These are phyloP conservation scores for Remersonia thermophila DNA, from an alignment of 2,329 filamentous ascomycete species.

Conservation along the genomic window DNA sequence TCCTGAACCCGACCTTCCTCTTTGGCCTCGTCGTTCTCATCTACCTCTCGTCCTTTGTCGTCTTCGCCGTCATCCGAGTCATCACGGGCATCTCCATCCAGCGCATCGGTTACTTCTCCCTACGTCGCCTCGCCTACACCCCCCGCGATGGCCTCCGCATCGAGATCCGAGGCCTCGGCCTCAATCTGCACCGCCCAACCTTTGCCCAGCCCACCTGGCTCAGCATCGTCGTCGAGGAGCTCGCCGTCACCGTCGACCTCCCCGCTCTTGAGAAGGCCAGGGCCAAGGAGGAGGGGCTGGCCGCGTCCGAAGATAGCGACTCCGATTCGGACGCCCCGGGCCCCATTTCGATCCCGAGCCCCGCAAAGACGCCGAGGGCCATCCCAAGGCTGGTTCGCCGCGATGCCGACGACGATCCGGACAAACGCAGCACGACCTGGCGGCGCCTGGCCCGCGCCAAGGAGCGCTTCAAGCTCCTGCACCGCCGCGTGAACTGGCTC, in stretches of 20 bases:
- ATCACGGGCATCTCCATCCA: conserved; percentile 92
- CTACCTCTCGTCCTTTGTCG: conserved; percentile 83
- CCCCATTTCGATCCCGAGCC: conserved; percentile 10
- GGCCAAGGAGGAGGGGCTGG: conserved; percentile 17
- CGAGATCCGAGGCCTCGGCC: conserved; percentile 76
- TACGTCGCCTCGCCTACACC: conserved; percentile 82
- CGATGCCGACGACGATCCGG: conserved; percentile 18
- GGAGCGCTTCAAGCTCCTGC: conserved; percentile 73
- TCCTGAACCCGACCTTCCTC: conserved; percentile 66
- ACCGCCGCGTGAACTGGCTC: conserved; percentile 79
- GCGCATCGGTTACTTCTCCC: conserved; percentile 81
- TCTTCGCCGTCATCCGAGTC: conserved; percentile 87
- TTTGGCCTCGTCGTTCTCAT: conserved; percentile 73
- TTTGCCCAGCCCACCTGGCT: conserved; percentile 97
- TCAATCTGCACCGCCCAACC: conserved; percentile 83
- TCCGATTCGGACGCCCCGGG: conserved; percentile 15
- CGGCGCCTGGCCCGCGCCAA: conserved; percentile 65
- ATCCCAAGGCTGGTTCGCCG: conserved; percentile 14
- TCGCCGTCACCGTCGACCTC: conserved; percentile 73
- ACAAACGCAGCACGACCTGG: conserved; percentile 62
- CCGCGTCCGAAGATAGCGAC: conserved; percentile 1
- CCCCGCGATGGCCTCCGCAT: conserved; percentile 80
- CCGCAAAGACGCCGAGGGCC: conserved; percentile 17
- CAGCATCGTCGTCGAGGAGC: conserved; percentile 75
- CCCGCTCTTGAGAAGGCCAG: conserved; percentile 47